phyloP scores from a whole-genome alignment of 805 yeast genomes.

The Brettanomyces nanus region DNA sequence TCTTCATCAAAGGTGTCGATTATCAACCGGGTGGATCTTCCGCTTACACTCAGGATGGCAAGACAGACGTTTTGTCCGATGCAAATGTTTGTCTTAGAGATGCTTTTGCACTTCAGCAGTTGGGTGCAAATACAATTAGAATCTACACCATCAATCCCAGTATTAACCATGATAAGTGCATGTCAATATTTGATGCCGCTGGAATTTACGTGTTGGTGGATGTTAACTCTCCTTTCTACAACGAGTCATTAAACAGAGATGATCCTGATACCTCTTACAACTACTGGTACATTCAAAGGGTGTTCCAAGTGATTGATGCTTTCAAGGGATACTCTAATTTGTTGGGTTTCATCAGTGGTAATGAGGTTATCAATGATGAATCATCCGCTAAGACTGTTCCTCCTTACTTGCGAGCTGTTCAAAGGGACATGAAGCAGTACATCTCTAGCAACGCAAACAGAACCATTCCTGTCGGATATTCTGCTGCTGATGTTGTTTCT shows the following conservation, averaged over 20 bases:
- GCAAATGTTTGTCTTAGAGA: slow-evolving; percentile 70
- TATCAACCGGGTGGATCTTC: slow-evolving; percentile 95
- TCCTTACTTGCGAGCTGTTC: slow-evolving; percentile 77
- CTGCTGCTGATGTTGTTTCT: slow-evolving; percentile 78
- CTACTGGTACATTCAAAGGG: slow-evolving; percentile 60
- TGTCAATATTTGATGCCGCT: slow-evolving; percentile 81
- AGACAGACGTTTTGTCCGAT: slow-evolving; percentile 63
- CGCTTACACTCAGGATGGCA: slow-evolving; percentile 29
- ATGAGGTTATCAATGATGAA: slow-evolving; percentile 82
- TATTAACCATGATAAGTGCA: slow-evolving; percentile 82
- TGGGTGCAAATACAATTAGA: slow-evolving; percentile 76
- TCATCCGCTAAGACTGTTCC: slow-evolving; percentile 58
- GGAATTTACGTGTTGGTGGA: slow-evolving; percentile 86
- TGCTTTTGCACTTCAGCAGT: slow-evolving; percentile 64
- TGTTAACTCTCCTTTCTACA: slow-evolving; percentile 65
- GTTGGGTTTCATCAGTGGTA: slow-evolving; percentile 84
- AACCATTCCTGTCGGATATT: slow-evolving; percentile 87
- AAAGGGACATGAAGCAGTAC: slow-evolving; percentile 85
- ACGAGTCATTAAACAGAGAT: slow-evolving; percentile 64
- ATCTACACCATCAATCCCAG: slow-evolving; percentile 80
- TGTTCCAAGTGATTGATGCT: slow-evolving; percentile 77
- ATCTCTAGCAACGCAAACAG: slow-evolving; percentile 62
- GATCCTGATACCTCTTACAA: slow-evolving; percentile 68
- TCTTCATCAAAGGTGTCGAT: slow-evolving; percentile 79
- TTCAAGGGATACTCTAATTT: slow-evolving; percentile 80